Conservation (phyloP, 73 alveolate species). For the Effrenium voratum region DNA sequence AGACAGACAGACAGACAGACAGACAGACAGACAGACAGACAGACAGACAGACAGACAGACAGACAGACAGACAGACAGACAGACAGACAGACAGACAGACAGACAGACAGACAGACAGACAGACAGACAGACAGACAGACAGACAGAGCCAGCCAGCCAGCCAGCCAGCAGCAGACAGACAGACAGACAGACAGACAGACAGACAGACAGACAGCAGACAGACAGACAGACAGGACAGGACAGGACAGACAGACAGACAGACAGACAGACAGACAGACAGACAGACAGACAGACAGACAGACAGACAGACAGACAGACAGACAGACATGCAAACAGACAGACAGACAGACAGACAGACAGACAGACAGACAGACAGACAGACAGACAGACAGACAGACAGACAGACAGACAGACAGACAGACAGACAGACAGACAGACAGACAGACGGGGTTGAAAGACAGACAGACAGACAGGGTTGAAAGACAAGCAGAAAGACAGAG, state of each 20-base stretch:
- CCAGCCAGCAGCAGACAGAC: neutral
- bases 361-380: neutral
- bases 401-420: neutral
- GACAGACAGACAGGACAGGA: neutral
- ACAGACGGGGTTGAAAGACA: neutral
- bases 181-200: neutral
- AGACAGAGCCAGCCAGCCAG: neutral
- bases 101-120: constrained; percentile 46
- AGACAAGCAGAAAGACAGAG: neutral
- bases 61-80: constrained; percentile 44
- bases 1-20: constrained; percentile 4
- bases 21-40: constrained; percentile 37
- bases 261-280: constrained; percentile 25
- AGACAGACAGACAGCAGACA: neutral
- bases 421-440: neutral
- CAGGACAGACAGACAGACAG: neutral
- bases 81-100: constrained; percentile 44
- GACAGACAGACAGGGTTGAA: neutral
- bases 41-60: constrained; percentile 40
- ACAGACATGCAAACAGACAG: neutral
- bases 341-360: neutral
- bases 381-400: neutral
- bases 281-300: neutral
- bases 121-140: constrained; percentile 49
- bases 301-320: neutral